Percentiles rank a stretch among this genome's conserved stretches.
phyloP scores from a whole-genome alignment of 2,329 filamentous ascomycete species.

The Pseudocercospora eumusae region DNA sequence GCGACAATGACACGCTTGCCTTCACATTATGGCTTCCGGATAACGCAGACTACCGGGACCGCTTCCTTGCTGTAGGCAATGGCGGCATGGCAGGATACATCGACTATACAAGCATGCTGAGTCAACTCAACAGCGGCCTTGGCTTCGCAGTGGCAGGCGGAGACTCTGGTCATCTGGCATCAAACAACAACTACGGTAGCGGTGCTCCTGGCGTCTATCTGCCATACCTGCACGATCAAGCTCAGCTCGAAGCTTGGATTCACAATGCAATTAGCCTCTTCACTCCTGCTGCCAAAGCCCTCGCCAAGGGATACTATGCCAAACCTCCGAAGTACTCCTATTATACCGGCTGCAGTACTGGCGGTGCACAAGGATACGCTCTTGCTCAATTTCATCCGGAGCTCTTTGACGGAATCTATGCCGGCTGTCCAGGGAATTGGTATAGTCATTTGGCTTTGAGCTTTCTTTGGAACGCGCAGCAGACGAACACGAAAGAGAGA shows the following conservation, averaged over 20 bases:
- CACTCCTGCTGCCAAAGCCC: slow-evolving; percentile 35
- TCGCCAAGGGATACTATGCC: slow-evolving; percentile 42
- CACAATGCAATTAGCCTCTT: slow-evolving; percentile 43
- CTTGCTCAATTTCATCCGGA: slow-evolving; percentile 44
- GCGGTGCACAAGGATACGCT: slow-evolving; percentile 43
- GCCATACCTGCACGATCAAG: slow-evolving; percentile 34
- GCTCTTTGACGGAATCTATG: slow-evolving; percentile 49
- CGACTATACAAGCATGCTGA: slow-evolving; percentile 30
- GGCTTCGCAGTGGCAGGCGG: slow-evolving; percentile 35
- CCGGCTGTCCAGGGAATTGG: slow-evolving; percentile 46
- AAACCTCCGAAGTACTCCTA: slow-evolving; percentile 39
- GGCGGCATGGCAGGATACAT: slow-evolving; percentile 36
- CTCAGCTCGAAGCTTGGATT: slow-evolving; percentile 41
- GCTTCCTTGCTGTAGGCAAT: slow-evolving; percentile 37
- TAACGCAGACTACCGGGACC: slow-evolving; percentile 25
- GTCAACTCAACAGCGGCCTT: slow-evolving; percentile 32
- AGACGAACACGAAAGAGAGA: slow-evolving; percentile 26
- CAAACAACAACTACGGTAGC: slow-evolving; percentile 30
- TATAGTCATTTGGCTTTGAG: slow-evolving; percentile 39
- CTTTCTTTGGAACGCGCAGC: slow-evolving; percentile 37
- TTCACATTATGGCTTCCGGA: slow-evolving; percentile 35
- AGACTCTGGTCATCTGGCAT: slow-evolving; percentile 33
- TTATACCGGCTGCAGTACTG: slow-evolving; percentile 42
- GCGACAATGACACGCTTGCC: slow-evolving; percentile 28
- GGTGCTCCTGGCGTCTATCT: slow-evolving; percentile 33